A percentile compares a stretch with the other conserved stretches of the same genome.
These are phyloP conservation scores for Rosa hybrid DNA, from an alignment of 331 rosid genomes.

Conservation along the genomic window DNA sequence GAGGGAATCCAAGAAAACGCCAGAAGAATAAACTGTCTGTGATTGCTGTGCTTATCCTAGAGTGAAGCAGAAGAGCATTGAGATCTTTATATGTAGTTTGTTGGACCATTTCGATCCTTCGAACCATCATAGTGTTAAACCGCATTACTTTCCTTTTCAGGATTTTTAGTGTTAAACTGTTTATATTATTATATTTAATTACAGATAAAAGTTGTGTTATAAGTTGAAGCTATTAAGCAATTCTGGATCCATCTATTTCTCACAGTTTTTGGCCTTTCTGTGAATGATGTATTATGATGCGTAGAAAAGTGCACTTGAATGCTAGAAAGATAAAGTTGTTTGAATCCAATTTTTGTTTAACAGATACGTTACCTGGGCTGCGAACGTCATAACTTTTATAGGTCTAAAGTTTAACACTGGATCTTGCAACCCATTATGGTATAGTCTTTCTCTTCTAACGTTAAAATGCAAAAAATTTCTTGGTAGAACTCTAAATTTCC, in stretches of 20 bases:
- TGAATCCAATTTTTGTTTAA: not conserved
- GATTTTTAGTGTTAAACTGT: not conserved
- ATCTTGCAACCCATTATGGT: not conserved
- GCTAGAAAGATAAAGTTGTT: not conserved
- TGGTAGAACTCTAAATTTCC: not conserved
- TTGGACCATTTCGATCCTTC: not conserved
- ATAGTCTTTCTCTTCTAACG: not conserved
- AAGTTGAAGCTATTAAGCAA: not conserved
- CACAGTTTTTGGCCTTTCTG: too few species aligned
- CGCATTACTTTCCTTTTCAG: not conserved
- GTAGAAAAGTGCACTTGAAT: not conserved
- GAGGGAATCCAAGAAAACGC: too few species aligned
- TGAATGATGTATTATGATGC: not conserved
- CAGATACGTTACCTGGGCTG: not conserved
- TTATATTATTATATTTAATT: not conserved
- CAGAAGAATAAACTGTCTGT: too few species aligned
- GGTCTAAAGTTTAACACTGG: not conserved
- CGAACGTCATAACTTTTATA: not conserved
- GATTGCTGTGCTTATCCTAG: not conserved
- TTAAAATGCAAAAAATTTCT: not conserved
- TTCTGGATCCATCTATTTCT: not conserved
- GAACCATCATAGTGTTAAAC: not conserved
- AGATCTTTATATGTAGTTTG: constrained; percentile 5
- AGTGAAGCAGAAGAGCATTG: not conserved
- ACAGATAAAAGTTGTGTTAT: not conserved